Percentiles rank a stretch among this genome's conserved stretches.
Conservation (phyloP, 441 rosid species). For the Gossypium gossypioides region DNA sequence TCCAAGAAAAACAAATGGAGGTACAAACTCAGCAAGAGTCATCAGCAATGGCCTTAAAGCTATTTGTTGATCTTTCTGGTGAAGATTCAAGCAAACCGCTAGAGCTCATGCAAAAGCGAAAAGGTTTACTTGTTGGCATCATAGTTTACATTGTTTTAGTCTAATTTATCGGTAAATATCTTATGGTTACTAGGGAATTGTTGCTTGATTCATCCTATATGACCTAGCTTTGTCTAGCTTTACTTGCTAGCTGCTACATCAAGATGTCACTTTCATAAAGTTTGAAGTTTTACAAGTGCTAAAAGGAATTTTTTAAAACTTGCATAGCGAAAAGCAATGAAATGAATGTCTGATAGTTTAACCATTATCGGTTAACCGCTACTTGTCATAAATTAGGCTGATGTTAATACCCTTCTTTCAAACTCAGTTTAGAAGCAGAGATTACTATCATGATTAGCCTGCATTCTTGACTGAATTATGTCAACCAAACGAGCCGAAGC, state of each 20-base stretch:
- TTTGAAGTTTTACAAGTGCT: neutral
- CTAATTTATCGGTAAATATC: neutral
- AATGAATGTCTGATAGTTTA: neutral
- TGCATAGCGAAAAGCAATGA: neutral
- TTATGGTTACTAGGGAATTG: neutral
- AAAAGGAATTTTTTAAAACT: neutral
- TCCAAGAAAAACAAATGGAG: conserved; percentile 37
- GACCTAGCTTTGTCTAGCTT: neutral
- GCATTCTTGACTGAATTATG: neutral
- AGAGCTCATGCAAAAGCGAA: conserved; percentile 21
- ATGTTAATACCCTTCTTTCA: neutral
- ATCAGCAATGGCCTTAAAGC: conserved; percentile 22
- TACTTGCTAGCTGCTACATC: neutral
- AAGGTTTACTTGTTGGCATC: conserved; percentile 30
- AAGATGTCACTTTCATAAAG: neutral
- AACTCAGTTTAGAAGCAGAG: neutral
- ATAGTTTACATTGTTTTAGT: neutral
- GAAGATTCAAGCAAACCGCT: conserved; percentile 14
- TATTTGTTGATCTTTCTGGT: conserved; percentile 35
- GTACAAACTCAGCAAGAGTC: conserved; percentile 11
- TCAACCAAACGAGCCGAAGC: neutral
- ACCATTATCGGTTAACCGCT: neutral
- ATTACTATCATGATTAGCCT: neutral
- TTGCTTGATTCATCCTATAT: neutral
- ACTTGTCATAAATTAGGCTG: neutral